Evolutionary conservation across 2,329 filamentous ascomycete genomes (phyloP), one percentile per base, ranked within the genome.

Genomic region (Coniochaeta sp.): DNA sequence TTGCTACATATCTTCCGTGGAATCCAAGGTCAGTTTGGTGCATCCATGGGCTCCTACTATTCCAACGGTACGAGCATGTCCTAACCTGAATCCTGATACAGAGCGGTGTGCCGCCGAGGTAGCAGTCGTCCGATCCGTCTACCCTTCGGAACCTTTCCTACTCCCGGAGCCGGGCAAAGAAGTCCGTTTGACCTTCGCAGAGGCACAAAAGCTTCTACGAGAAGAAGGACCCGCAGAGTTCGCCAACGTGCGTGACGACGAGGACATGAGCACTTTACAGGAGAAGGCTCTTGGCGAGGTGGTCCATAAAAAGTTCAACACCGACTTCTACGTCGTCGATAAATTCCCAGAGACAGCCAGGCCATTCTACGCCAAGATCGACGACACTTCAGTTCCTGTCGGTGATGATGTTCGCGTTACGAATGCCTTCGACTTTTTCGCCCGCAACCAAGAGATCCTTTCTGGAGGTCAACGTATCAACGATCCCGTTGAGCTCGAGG

Each of bases 291-390:
- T 96, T 16, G 92, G 92, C 58, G 86, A 84, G n/a, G 81, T 96
- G 55, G 85, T 96, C 64, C 87, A 89, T 57, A 82, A 89, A 67
- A 96, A 96, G 76, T 95, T 89, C 81, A 84, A 89, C 71, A 93
- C 91, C 61, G 93, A 96, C 77, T 96, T 96, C 79, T 96, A 96
- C 77, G 88, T 93, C 28, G 83, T 97, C 62, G 92, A 96, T 78
- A 91, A 96, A 75, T 96, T 95, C 80, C 93, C 93, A 40, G 86
- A 93, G 72, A 81, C 82, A 52, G 89, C 93, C 26, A 85, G 92
- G 36, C 92, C 92, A 5, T 96, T 95, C 75, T 96, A 96, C 75
- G 91, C 91, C 59, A 89, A 92, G 77, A 85, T 89, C 55, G 82
- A 89, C 64, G 79, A 84, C 50, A 78, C 79, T 34, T 10, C 6